These are phyloP conservation scores for Paracorniculantispora psalliotae DNA, from an alignment of 2,329 filamentous ascomycete species.

Conservation along the genomic window DNA sequence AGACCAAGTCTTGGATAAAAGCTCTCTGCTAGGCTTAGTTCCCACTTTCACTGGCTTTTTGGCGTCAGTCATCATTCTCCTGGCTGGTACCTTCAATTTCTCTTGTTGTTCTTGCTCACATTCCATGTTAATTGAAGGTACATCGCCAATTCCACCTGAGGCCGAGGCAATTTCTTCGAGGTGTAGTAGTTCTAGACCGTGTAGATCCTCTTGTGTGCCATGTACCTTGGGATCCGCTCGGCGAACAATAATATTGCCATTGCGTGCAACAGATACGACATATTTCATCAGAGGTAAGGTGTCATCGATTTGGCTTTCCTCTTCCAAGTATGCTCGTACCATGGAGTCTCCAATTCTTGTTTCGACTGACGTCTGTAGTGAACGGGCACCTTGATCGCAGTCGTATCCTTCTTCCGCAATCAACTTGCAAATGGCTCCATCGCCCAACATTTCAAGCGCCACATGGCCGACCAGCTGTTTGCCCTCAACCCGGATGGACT, in stretches of 20 bases:
- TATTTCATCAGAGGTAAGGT: not conserved
- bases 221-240: not conserved
- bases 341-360: not conserved
- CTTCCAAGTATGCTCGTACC: not conserved
- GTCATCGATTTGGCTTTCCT: not conserved
- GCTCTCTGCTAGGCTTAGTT: not conserved
- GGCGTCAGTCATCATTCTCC: not conserved
- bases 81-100: not conserved
- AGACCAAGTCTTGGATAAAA: not conserved
- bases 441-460: not conserved
- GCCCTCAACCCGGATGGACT: not conserved
- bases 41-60: not conserved
- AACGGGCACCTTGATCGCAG: not conserved
- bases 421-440: not conserved
- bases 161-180: not conserved
- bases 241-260: not conserved
- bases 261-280: not conserved
- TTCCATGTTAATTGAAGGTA: not conserved
- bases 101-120: not conserved
- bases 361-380: not conserved
- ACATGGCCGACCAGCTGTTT: not conserved
- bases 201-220: not conserved
- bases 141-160: not conserved
- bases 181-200: not conserved
- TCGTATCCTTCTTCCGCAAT: not conserved